Evolutionary conservation across 2,329 filamentous ascomycete species (phyloP).

Genomic region (Fusarium torulosum): DNA sequence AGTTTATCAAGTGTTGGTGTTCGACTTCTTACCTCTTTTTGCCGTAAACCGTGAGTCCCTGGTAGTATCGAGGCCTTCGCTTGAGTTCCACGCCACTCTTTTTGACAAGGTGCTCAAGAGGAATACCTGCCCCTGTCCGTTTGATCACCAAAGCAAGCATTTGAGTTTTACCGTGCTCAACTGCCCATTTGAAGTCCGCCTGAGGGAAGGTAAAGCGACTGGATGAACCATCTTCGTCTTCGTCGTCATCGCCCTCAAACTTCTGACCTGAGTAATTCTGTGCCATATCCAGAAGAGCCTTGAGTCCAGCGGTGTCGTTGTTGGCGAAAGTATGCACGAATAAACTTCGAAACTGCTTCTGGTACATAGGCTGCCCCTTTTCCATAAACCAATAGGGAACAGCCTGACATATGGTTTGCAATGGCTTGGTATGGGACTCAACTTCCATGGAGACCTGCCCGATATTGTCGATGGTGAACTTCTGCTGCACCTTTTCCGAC

Average conservation of each 20-base stretch:
- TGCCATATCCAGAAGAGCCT: slow-evolving; percentile 68
- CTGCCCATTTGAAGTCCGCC: slow-evolving; percentile 58
- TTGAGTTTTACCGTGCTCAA: slow-evolving; percentile 63
- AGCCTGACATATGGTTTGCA: slow-evolving; percentile 61
- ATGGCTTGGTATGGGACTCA: slow-evolving; percentile 71
- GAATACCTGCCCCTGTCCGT: slow-evolving; percentile 75
- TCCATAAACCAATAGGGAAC: slow-evolving; percentile 53
- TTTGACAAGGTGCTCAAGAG: slow-evolving; percentile 74
- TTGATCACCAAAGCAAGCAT: slow-evolving; percentile 75
- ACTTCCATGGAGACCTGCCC: slow-evolving; percentile 77
- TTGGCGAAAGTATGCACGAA: slow-evolving; percentile 62
- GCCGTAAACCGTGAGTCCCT: slow-evolving; percentile 81
- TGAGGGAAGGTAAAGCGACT: slow-evolving; percentile 57
- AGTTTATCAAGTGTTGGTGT: not conserved
- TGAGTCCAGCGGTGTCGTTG: slow-evolving; percentile 67
- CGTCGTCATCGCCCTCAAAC: slow-evolving; percentile 51
- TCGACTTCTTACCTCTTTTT: slow-evolving; percentile 66
- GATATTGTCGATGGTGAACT: slow-evolving; percentile 82
- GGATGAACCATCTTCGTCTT: slow-evolving; percentile 51
- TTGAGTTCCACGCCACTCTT: slow-evolving; percentile 72
- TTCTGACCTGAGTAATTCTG: slow-evolving; percentile 59
- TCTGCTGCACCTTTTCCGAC: slow-evolving; percentile 70
- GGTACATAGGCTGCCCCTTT: slow-evolving; percentile 45
- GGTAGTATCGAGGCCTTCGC: slow-evolving; percentile 78
- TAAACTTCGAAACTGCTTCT: slow-evolving; percentile 40